Evolutionary conservation across 176 grass and related monocot species (phyloP), one percentile per base, ranked within the genome.

Genomic region (Alopecurus myosuroides): DNA sequence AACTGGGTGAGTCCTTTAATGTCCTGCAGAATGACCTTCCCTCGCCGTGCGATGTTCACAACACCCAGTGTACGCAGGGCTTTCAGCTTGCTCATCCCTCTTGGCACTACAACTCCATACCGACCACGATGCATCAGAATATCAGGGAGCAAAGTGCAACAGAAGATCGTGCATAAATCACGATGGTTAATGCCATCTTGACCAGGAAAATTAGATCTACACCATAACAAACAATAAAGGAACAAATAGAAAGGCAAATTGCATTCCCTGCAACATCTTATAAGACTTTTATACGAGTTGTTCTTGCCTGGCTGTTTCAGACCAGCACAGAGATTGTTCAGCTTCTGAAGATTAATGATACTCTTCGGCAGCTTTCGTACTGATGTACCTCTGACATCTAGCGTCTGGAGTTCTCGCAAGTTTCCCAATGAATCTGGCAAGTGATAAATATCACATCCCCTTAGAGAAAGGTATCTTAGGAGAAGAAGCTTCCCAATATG

Each of bases 381-480:
- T 0, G 0, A 0, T 0, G 81, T 74, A 5, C 0, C 11, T 5
- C 17, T n/a, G 1, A 61, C 5, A 5, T 74, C 68, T 2, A 83
- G 11, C 1, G 37, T 34, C 7, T 35, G 9, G 0, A 83, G 81
- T 4, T 74, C 37, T 1, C 11, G 23, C 26, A 83, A 3, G 3
- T 74, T 60, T 23, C 68, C 35, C 36, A 73, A 60, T 10, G 68
- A 74, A 46, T 61, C 26, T 17, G 81, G 81, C 3, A 83, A 11
- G 1, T 44, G 2, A 10, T 0, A 15, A 30, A 83, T 17, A 9
- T 2, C 0, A 7, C 52, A 67, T n/a, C 56, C 18, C 9, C 85
- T 65, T 9, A 87, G 36, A 69, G 67, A 86, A 18, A 91, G 30
- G 4, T 70, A 85, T 26, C 25, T 87, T 13, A 91, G 34, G 8